Base-by-base conservation (phyloP, 306 rosid genomes). In the Dryas octopetala region DNA sequence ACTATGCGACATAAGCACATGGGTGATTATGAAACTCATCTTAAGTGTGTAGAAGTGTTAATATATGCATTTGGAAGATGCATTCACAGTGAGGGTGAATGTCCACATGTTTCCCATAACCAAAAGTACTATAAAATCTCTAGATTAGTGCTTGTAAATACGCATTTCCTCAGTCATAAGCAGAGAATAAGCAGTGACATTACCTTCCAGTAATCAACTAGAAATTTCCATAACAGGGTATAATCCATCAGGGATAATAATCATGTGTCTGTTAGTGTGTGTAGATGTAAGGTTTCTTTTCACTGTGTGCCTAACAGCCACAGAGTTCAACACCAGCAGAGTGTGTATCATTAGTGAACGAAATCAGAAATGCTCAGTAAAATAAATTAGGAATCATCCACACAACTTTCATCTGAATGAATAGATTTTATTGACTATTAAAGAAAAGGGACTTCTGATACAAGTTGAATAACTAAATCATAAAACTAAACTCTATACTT, bases 401-500 rank as follows among this genome's bases (percentile, higher is more conserved):
- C 63, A 55, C 54, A 12, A 44, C 5, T 75, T n/a, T 54, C 55
- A 49, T 61, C 49, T 10, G 62, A 19, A 26, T 52, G 26, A 5
- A 69, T 62, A 45, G 50, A 43, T 50, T 47, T 49, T 19, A 41
- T 77, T 38, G 68, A 23, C 66, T 55, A 54, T n/a, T 3, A 45
- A 63, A 48, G 13, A 58, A 71, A 58, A 44, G 17, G 41, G 50
- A 40, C 69, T 81, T 47, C 15, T 13, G 68, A 58, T 44, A 49
- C 66, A 32, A 63, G 68, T 47, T 48, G 51, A 45, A 17, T 4
- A 61, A 61, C n/a, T 13, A 38, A 28, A 11, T 10, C 9, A 26
- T 28, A 32, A 49, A 16, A 41, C 19, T 38, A 53, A 52, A 63
- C 62, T 50, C 50, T 10, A 49, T 10, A 32, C 23, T 19, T 64